A percentile compares a stretch with the other conserved stretches of the same genome.
These are phyloP conservation scores for Dioszegia aurantiaca DNA, from an alignment of 768 basidiomycete genomes.

Conservation along the genomic window DNA sequence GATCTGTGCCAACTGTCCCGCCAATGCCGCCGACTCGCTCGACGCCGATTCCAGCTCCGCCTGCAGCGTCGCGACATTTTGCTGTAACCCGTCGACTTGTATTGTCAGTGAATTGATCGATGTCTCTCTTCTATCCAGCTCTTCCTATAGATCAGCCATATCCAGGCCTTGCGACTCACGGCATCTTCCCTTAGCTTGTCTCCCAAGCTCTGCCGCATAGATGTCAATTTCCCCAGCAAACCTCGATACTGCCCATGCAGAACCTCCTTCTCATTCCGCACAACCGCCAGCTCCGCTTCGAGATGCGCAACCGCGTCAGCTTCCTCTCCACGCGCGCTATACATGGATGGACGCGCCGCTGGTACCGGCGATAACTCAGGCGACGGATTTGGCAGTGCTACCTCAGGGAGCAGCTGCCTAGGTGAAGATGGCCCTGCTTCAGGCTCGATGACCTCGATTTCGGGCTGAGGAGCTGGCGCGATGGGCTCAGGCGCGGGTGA, in stretches of 20 bases:
- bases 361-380: neutral
- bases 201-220: slow-evolving; percentile 88
- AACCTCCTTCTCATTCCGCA: slow-evolving; percentile 81
- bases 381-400: neutral
- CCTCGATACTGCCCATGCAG: slow-evolving; percentile 79
- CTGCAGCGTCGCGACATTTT: slow-evolving; percentile 74
- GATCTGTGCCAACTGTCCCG: slow-evolving; percentile 60
- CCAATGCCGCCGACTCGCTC: slow-evolving; percentile 69
- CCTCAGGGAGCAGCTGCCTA: too few relatives aligned
- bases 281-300: slow-evolving; percentile 70
- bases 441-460: neutral
- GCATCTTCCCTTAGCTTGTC: slow-evolving; percentile 96
- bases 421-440: slow-evolving; percentile 14
- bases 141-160: slow-evolving; percentile 65
- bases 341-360: neutral
- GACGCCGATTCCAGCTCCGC: slow-evolving; percentile 73
- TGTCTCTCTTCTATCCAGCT: slow-evolving; percentile 89
- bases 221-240: slow-evolving; percentile 69
- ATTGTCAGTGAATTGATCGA: slow-evolving; percentile 72
- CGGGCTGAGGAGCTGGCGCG: neutral
- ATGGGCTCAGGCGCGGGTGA: neutral
- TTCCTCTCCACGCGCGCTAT: slow-evolving; percentile 1
- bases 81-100: slow-evolving; percentile 70
- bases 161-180: slow-evolving; percentile 60
- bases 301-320: slow-evolving; percentile 10